Percentiles rank a stretch among this genome's conserved stretches.
phyloP scores from a whole-genome alignment of 306 rosid species.

The Citrullus mucosospermus region DNA sequence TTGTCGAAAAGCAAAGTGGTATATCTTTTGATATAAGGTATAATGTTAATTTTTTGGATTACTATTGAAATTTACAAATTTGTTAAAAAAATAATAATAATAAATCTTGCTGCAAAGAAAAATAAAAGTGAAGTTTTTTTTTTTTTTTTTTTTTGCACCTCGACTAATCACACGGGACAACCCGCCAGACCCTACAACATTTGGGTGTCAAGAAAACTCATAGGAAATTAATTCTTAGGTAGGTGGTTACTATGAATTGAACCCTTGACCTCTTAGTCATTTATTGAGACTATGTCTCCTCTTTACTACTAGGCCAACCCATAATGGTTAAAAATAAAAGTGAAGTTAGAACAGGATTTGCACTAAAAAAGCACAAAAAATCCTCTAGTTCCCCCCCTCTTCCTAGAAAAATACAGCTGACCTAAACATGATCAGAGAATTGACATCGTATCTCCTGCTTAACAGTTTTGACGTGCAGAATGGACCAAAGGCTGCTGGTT shows the following conservation, averaged over 20 bases:
- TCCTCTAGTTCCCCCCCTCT: background rate
- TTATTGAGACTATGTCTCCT: too few species aligned
- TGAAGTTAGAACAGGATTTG: background rate
- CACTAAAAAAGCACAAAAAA: background rate
- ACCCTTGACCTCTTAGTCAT: too few species aligned
- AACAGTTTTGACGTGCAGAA: conserved; percentile 75
- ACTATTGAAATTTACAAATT: background rate
- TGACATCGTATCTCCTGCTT: conserved; percentile 6
- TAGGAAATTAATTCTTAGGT: too few species aligned
- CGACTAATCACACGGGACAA: too few species aligned
- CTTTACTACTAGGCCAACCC: too few species aligned
- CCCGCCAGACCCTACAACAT: too few species aligned
- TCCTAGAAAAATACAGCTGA: background rate
- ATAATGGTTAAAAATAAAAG: background rate
- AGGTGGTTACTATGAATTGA: too few species aligned
- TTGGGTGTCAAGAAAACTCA: too few species aligned
- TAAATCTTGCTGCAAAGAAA: background rate
- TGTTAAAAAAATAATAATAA: background rate
- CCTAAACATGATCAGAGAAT: background rate
- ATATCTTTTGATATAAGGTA: conserved; percentile 87
- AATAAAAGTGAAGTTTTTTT: background rate
- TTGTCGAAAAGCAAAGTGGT: conserved; percentile 69
- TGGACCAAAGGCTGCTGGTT: conserved; percentile 92
- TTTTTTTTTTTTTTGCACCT: too few species aligned
- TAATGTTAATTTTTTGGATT: conserved; percentile 2